Evolutionary conservation across 1,284 basidiomycete species (phyloP), one percentile per base, ranked within the genome.

Genomic region (Sporisorium exsertum): DNA sequence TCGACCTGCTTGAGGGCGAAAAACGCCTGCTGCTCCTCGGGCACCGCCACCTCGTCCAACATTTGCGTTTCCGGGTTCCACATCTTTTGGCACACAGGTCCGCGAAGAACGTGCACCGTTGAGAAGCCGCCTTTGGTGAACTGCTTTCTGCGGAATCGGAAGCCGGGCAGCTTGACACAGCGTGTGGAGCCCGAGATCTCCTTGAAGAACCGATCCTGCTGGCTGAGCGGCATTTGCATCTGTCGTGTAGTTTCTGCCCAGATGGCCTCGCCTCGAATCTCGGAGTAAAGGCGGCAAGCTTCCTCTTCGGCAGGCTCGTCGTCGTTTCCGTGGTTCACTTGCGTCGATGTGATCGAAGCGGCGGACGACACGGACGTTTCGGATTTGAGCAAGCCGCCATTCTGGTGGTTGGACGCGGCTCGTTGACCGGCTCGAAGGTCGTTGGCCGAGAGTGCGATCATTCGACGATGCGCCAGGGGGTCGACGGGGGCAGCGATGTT

Each of bases 1-100:
- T 78, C 80, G 52, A 85, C 83, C 55, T 83, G 83, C 64, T 85
- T 85, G 64, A 85, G 78, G 16, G 84, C 84, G 59, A 84, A 85
- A 61, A 72, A 81, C 3, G 72, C 84, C 54, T 84, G 83, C 52
- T 77, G 74, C 37, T 73, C 65, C 42, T 83, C 81, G 18, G 79
- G 76, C 29, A 82, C 72, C 13, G 67, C 50, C 22, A 71, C 47
- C 37, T 77, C 71, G 40, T 81, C 76, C 49, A 80, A 57, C 45
- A 56, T 60, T 8, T 72, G 69, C n/a, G 59, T 76, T 13, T 66
- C 61, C 8, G 58, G 60, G 13, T 60, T 75, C 15, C 67, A 62
- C 45, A 70, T 64, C 42, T 60, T 63, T 35, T 71, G 63, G 32
- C 76, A 73, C 4, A 77, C 70, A 10, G 77, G 84, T 12, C 84